Evolutionary conservation across 768 basidiomycete species (phyloP).

Genomic region (Xerocomellus dryophilus): DNA sequence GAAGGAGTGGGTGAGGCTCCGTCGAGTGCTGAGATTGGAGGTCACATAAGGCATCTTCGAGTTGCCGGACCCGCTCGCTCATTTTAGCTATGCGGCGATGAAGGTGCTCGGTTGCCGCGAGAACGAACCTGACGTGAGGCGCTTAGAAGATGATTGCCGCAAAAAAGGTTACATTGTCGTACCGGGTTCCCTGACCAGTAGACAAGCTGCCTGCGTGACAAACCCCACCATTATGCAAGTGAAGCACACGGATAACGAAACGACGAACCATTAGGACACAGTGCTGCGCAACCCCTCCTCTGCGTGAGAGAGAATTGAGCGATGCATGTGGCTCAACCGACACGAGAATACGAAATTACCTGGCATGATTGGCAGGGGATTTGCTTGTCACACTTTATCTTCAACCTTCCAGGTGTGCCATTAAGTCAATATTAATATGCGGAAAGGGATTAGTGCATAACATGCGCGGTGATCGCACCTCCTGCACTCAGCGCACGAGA

Average conservation of each 20-base stretch:
- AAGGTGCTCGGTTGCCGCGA: slow-evolving; percentile 65
- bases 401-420: slow-evolving; percentile 46
- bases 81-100: slow-evolving; percentile 55
- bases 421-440: slow-evolving; percentile 26
- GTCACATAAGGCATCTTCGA: slow-evolving; percentile 57
- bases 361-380: slow-evolving; percentile 77
- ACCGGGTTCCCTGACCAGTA: slow-evolving; percentile 78
- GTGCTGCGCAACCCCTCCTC: slow-evolving; percentile 63
- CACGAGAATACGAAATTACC: slow-evolving; percentile 34
- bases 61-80: slow-evolving; percentile 50
- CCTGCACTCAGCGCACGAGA: slow-evolving; percentile 81
- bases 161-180: slow-evolving; percentile 10
- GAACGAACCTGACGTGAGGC: slow-evolving; percentile 42
- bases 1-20: slow-evolving; percentile 59
- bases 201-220: slow-evolving; percentile 57
- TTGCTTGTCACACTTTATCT: slow-evolving; percentile 82
- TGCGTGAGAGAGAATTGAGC: slow-evolving; percentile 23
- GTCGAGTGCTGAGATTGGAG: slow-evolving; percentile 50
- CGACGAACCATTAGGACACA: slow-evolving; percentile 67
- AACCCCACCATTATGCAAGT: background rate
- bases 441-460: slow-evolving; percentile 20
- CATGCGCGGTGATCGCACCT: slow-evolving; percentile 58
- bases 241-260: slow-evolving; percentile 1
- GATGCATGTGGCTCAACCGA: background rate
- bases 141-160: slow-evolving; percentile 8